These are phyloP conservation scores for Dactylis glomerata DNA, from an alignment of 176 grass and related monocot species.

Conservation along the genomic window DNA sequence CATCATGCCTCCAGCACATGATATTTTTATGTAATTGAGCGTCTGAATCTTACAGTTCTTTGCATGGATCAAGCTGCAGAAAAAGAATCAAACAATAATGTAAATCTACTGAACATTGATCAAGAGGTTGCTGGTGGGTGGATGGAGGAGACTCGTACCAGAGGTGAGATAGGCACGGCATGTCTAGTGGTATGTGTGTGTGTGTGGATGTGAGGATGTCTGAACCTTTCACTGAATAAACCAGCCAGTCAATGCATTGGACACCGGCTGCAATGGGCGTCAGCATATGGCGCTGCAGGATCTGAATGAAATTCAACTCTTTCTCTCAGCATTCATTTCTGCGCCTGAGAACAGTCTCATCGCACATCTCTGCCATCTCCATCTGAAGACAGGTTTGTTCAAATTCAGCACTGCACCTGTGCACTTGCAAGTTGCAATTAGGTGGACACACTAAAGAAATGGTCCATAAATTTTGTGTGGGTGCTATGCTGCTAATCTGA, in stretches of 20 bases:
- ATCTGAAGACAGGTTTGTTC: not conserved
- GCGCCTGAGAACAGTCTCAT: not conserved
- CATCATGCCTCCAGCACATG: no score
- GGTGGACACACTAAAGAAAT: not conserved
- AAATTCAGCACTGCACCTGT: not conserved
- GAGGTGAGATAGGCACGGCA: no score
- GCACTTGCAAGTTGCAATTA: not conserved
- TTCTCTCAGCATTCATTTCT: not conserved
- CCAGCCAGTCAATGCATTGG: not conserved
- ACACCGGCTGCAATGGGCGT: not conserved
- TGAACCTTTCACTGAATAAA: conserved; percentile 7
- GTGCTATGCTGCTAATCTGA: not conserved
- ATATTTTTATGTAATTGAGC: no score
- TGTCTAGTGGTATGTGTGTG: no score
- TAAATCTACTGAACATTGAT: no score
- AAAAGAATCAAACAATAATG: no score
- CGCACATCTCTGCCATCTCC: not conserved
- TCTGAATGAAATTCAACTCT: not conserved
- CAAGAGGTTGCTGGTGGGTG: no score
- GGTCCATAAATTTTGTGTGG: not conserved
- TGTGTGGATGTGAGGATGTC: not conserved
- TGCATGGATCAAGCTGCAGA: no score
- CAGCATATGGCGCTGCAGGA: not conserved
- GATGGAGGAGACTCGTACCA: no score
- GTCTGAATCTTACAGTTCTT: no score